Base-by-base conservation (phyloP, 192 early-diverging fungal genomes). In the Gamsiella multidivaricata region DNA sequence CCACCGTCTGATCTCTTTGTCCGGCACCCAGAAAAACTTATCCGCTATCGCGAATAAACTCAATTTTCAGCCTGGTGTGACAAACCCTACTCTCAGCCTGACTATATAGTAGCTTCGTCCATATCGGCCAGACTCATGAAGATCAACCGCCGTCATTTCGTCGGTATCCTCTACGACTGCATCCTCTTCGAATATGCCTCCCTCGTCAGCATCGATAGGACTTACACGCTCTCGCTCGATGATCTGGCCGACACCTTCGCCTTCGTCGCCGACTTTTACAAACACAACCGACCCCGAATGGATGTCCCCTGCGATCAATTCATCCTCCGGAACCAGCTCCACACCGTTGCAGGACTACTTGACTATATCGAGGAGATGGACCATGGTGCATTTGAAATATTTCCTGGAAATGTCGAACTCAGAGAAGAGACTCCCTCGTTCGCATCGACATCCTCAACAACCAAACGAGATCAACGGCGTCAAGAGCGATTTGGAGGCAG, bases 261-360 rank as follows among this genome's bases (percentile, higher is more conserved):
- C 8, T 78, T 78, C 41, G 54, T 68, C 11, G 65, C 53, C 17
- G 74, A 69, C 26, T 78, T 78, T 66, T 78, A 78, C 54, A 78
- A 78, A 49, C 74, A 69, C 46, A 61, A 69, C 36, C 61, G 74
- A 5, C 26, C 58, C 1, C 36, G 68, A 1, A 78, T 78, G 74
- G 74, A 78, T 26, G 58, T 78, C 5, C 74, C 74, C 7, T 69
- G 65, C 41, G 74, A 78, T 26, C 74, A 78, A 41, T 78, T 78
- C 33, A 69, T 78, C 15, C 63, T 61, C 0, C 58, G 74, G 5
- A 78, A 78, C 26, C 65, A 68, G 23, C 65, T 78, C 11, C 65
- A 78, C 28, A 78, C 74, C 17, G 74, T 78, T 36, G 49, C 41
- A 0, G 74, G 74, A 0, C 47, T 78, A 0, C 28, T 78, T 17